These are phyloP conservation scores for Dipteronia sinensis DNA, from an alignment of 345 rosid genomes.

Conservation along the genomic window DNA sequence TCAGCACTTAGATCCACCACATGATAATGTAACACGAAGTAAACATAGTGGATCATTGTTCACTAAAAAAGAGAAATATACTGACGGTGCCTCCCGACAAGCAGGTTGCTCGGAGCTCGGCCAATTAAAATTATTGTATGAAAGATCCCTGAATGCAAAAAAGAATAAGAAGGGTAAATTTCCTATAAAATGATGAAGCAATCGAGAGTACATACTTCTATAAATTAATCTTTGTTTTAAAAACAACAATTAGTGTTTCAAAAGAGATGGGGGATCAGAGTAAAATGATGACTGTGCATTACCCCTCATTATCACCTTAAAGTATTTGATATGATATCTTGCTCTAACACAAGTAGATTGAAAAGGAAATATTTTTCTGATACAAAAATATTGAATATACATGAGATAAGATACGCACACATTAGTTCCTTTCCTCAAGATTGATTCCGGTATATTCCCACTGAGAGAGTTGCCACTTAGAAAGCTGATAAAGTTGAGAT, in stretches of 20 bases:
- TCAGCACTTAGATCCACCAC: slow-evolving; percentile 8
- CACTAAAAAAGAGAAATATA: background rate
- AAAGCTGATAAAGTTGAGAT: slow-evolving; percentile 19
- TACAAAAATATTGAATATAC: background rate
- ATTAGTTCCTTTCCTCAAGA: slow-evolving; percentile 28
- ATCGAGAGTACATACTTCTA: background rate
- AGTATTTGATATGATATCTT: background rate
- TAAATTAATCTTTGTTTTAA: background rate
- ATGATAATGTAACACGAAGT: background rate
- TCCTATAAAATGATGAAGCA: background rate
- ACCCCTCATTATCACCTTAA: background rate
- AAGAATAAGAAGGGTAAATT: background rate
- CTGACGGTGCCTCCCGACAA: slow-evolving; percentile 32
- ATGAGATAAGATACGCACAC: slow-evolving; percentile 24
- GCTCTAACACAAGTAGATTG: background rate
- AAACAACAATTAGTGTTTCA: background rate
- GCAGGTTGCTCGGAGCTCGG: slow-evolving; percentile 30
- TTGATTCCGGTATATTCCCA: slow-evolving; percentile 28
- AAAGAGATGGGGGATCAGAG: no score
- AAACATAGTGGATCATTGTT: background rate
- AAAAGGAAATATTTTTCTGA: background rate
- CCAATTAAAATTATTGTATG: slow-evolving; percentile 38
- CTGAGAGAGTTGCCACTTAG: slow-evolving; percentile 30
- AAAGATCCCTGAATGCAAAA: slow-evolving; percentile 39
- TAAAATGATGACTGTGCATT: no score